Conservation (phyloP, 306 rosid species). For the Quercus mongolica region DNA sequence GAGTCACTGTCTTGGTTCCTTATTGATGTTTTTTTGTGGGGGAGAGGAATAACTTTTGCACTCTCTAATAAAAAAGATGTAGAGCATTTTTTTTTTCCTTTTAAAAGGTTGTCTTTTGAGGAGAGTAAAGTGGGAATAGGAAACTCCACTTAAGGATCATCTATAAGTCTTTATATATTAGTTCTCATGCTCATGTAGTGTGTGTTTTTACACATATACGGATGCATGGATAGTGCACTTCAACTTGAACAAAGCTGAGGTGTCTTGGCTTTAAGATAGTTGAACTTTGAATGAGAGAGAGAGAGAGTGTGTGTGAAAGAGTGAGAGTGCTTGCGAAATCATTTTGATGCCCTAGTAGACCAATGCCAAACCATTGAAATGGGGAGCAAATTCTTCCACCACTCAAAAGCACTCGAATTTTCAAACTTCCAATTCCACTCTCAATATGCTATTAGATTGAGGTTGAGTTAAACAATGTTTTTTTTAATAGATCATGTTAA, state of each 20-base stretch:
- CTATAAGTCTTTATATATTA: not conserved
- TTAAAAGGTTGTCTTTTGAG: conserved; percentile 56
- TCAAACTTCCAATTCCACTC: conserved; percentile 19
- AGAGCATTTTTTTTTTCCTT: conserved; percentile 13
- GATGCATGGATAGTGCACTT: conserved; percentile 12
- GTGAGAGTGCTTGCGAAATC: not conserved
- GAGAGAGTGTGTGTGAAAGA: not conserved
- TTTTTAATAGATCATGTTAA: not conserved
- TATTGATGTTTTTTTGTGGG: conserved; percentile 76
- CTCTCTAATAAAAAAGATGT: conserved; percentile 46
- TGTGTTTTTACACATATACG: not conserved
- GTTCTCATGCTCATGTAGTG: too few relatives aligned
- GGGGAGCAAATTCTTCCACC: conserved; percentile 19
- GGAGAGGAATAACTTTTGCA: conserved; percentile 87
- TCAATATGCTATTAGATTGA: not conserved
- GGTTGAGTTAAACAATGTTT: not conserved
- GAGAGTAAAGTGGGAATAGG: conserved; percentile 48
- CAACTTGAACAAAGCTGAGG: conserved; percentile 21
- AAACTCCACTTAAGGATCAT: conserved; percentile 38
- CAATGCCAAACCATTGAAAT: conserved; percentile 26
- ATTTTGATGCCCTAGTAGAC: conserved; percentile 34
- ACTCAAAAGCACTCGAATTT: conserved; percentile 13
- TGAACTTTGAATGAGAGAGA: not conserved
- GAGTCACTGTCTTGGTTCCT: conserved; percentile 60
- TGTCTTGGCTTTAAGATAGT: conserved; percentile 28